These are phyloP conservation scores for Zelonia costaricensis DNA, from an alignment of 208 protist genomes.

Conservation along the genomic window DNA sequence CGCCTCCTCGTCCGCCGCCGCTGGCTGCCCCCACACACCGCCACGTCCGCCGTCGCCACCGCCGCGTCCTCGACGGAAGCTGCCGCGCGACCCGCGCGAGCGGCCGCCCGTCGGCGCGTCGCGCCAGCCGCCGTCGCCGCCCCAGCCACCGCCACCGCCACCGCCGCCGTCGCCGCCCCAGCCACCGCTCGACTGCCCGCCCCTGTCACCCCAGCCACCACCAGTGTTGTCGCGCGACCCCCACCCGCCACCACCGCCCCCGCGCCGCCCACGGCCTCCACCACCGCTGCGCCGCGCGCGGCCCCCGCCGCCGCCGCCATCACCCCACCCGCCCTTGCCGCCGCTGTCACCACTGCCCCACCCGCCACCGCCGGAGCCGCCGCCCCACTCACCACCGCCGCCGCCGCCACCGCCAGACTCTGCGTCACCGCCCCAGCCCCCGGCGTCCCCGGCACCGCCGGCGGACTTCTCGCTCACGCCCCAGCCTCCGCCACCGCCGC, in stretches of 20 bases:
- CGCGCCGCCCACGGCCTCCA: background rate
- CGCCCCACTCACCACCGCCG: conserved; percentile 2
- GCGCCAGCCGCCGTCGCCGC: conserved; percentile 24
- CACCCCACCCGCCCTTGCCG: conserved; percentile 2
- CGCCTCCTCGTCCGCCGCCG: conserved; percentile 69
- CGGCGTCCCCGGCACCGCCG: conserved; percentile 12
- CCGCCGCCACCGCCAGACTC: conserved; percentile 4
- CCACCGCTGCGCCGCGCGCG: conserved; percentile 1
- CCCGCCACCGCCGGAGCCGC: background rate
- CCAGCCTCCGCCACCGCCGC: conserved; percentile 22
- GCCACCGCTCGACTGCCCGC: conserved; percentile 8
- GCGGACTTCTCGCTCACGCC: conserved; percentile 12
- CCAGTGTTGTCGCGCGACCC: background rate
- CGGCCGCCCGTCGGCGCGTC: conserved; percentile 23
- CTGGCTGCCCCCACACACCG: conserved; percentile 61
- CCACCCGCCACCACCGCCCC: conserved; percentile 2
- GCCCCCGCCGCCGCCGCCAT: conserved; percentile 4
- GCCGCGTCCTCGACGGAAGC: conserved; percentile 42
- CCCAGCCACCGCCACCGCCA: conserved; percentile 20
- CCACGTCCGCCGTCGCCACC: conserved; percentile 25
- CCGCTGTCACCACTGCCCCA: too few relatives aligned
- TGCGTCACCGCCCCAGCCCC: conserved; percentile 1
- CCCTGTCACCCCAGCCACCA: background rate
- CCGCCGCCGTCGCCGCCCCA: conserved; percentile 15
- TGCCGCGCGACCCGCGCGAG: conserved; percentile 26